Conservation (phyloP, 306 rosid species). For the Trifolium pratense region DNA sequence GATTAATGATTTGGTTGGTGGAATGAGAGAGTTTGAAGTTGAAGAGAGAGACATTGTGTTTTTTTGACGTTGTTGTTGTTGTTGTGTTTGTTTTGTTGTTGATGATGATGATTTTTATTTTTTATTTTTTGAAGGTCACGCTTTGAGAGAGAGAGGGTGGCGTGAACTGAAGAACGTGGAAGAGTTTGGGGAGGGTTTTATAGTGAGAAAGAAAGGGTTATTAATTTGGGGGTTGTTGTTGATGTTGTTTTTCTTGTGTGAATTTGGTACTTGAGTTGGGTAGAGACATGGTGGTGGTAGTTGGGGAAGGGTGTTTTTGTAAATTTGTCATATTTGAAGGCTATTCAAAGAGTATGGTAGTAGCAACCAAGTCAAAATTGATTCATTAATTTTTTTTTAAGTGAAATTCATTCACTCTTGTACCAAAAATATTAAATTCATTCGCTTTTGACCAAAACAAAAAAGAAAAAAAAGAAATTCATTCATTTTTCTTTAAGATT, state of each 20-base stretch:
- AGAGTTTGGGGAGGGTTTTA: conserved; percentile 39
- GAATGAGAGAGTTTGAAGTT: conserved; percentile 52
- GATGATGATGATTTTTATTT: background rate
- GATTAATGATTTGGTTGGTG: conserved; percentile 59
- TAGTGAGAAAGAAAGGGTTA: conserved; percentile 19
- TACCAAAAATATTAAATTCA: too few species aligned
- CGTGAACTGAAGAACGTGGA: conserved; percentile 35
- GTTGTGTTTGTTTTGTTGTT: background rate
- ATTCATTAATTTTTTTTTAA: background rate
- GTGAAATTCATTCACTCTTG: too few species aligned
- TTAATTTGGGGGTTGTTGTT: background rate
- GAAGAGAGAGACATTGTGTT: conserved; percentile 59
- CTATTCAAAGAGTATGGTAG: background rate
- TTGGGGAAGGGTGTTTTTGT: conserved; percentile 43
- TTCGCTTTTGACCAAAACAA: too few species aligned
- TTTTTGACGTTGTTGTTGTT: background rate
- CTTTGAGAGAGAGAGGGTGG: conserved; percentile 11
- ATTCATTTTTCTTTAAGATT: too few species aligned
- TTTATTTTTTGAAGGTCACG: background rate
- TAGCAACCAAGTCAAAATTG: background rate
- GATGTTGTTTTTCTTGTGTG: conserved; percentile 17
- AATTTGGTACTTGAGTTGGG: conserved; percentile 7
- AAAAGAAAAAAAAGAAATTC: too few species aligned
- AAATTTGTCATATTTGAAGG: background rate
- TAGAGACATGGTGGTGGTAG: conserved; percentile 44